A percentile compares a stretch with the other conserved stretches of the same genome.
Evolutionary conservation across 2,329 filamentous ascomycete species (phyloP).

Genomic region (Microcyclospora tardicrescens): DNA sequence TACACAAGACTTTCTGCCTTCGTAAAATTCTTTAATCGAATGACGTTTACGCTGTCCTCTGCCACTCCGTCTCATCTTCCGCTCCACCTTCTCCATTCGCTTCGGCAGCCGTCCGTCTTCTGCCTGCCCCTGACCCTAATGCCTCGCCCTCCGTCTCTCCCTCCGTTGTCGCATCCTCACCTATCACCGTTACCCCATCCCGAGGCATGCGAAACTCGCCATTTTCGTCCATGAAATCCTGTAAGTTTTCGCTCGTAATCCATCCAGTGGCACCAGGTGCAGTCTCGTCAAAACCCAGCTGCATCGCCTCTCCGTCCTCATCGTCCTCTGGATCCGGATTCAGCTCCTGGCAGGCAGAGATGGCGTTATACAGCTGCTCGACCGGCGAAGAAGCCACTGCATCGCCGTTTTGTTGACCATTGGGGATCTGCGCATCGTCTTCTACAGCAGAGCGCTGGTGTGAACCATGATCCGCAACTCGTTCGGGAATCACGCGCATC

Average conservation of each 20-base stretch:
- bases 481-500: constrained; percentile 48
- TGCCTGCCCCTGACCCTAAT: constrained; percentile 20
- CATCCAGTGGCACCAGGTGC: constrained; percentile 64
- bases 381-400: constrained; percentile 13
- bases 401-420: constrained; percentile 4
- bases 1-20: no score
- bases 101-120: constrained; percentile 30
- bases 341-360: constrained; percentile 62
- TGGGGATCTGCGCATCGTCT: background rate
- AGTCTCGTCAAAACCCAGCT: constrained; percentile 31
- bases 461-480: constrained; percentile 3
- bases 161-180: constrained; percentile 30
- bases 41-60: constrained; percentile 33
- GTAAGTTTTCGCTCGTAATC: constrained; percentile 87
- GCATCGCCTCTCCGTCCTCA: constrained; percentile 33
- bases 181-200: constrained; percentile 49
- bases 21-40: no score
- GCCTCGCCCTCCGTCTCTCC: constrained; percentile 24
- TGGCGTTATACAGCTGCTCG: constrained; percentile 50
- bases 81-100: constrained; percentile 26
- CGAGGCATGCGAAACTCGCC: constrained; percentile 63
- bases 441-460: background rate
- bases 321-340: constrained; percentile 53
- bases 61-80: constrained; percentile 39
- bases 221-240: constrained; percentile 67